Base-by-base conservation (phyloP, 75 land plant species). In the Pinus taeda region DNA sequence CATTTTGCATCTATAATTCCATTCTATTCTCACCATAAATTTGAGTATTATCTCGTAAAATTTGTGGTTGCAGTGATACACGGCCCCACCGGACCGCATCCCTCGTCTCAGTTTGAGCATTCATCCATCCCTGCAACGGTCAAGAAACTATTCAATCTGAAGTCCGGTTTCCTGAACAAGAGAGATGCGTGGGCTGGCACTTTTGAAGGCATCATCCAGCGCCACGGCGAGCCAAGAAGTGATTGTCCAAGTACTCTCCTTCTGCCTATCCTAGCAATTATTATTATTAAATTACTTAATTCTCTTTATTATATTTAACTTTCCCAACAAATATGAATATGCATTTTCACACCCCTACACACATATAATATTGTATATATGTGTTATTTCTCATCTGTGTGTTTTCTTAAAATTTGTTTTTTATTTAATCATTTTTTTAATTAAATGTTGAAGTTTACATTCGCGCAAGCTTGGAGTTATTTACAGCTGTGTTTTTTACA, bases 171-270 rank as follows among this genome's bases (percentile, higher is more conserved):
- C 74, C 83, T 96, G 49, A 93, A 94, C 12, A 84, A 86, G 76
- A 87, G 98, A 36, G 98, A 93, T 78, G 94, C 82, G 24, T 96
- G 98, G 98, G 98, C 98, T 39, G 98, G 94, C 2, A 84, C 97
- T 4, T 93, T 82, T 37, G 87, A 85, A 39, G 36, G 57, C 75
- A 2, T 85, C 15, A 62, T 83, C 9, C 74, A 57, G 57, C 15
- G 39, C 60, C 69, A 81, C 20, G 79, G 74, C 60, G 26, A 57
- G 13, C 85, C 81, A 37, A 49, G 87, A 62, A 83, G 81, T 8
- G 94, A 92, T 57, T 92, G 92, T 75, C 92, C 94, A 81, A 88
- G 94, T 90, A 57, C 45, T 5, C 57, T 24, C 56, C 39, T 22
- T 2, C 45, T n/a, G 9, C 67, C 2, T 6, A 29, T 4, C 15